Percentiles rank a stretch among this genome's conserved stretches.
phyloP scores from a whole-genome alignment of 257 asterid species.

The Solanum appendiculatum region DNA sequence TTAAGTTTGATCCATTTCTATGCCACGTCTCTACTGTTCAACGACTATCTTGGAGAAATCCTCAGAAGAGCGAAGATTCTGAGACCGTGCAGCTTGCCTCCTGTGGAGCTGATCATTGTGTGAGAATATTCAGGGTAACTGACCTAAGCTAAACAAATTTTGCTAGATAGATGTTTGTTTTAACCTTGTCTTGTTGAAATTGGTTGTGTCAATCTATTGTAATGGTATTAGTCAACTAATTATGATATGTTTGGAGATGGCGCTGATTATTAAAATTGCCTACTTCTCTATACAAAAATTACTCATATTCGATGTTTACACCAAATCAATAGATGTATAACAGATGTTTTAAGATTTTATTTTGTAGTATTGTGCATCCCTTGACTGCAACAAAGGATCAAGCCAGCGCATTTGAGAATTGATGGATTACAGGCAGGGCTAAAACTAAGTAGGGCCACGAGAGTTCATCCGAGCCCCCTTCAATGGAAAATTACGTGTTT shows the following conservation, averaged over 20 bases:
- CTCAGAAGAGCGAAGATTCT: conserved; percentile 29
- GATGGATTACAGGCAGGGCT: not conserved
- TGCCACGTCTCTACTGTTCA: conserved; percentile 76
- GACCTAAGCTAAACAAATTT: not conserved
- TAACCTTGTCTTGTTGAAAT: not conserved
- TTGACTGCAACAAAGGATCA: not conserved
- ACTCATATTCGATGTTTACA: not conserved
- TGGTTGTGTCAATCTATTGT: not conserved
- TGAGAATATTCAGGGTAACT: conserved; percentile 49
- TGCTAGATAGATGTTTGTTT: not conserved
- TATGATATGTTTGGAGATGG: not conserved
- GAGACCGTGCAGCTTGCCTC: conserved; percentile 60
- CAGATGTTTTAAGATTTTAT: not conserved
- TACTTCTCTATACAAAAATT: not conserved
- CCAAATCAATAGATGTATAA: not conserved
- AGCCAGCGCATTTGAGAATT: not conserved
- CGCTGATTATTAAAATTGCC: no score
- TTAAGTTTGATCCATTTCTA: conserved; percentile 51
- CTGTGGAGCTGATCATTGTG: conserved; percentile 91
- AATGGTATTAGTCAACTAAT: not conserved
- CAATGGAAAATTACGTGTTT: no score
- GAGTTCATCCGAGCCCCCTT: no score
- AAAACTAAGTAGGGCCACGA: no score
- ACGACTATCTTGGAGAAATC: conserved; percentile 56
- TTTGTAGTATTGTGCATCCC: not conserved